These are phyloP conservation scores for Phytophthora pistaciae DNA, from an alignment of 352 stramenopile species.

Conservation along the genomic window DNA sequence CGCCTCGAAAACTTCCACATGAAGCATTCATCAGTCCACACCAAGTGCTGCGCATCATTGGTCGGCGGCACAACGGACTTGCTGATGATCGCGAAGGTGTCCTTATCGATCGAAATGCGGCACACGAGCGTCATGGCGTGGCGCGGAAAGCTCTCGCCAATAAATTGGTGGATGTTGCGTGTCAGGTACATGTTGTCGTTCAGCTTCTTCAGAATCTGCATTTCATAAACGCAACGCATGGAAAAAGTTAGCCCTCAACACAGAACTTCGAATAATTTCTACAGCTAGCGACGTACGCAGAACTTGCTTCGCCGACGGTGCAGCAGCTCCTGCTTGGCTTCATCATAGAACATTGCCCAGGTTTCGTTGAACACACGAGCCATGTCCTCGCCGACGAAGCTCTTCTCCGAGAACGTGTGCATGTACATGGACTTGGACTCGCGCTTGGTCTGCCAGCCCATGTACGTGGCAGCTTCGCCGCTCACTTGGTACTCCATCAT, in stretches of 20 bases:
- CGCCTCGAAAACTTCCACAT: conserved; percentile 85
- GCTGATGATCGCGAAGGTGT: conserved; percentile 86
- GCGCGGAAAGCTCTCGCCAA: conserved; percentile 86
- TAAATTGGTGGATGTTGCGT: conserved; percentile 90
- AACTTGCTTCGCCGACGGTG: conserved; percentile 85
- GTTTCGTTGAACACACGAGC: conserved; percentile 83
- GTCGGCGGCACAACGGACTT: conserved; percentile 83
- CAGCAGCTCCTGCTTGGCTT: conserved; percentile 74
- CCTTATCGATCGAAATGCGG: conserved; percentile 83
- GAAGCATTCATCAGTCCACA: conserved; percentile 90
- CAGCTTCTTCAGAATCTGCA: conserved; percentile 85
- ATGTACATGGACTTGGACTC: conserved; percentile 91
- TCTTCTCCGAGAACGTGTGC: conserved; percentile 80
- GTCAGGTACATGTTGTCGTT: conserved; percentile 89
- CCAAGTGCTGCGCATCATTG: conserved; percentile 85
- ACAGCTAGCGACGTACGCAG: conserved; percentile 61
- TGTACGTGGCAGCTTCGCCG: conserved; percentile 67
- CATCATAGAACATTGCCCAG: conserved; percentile 80
- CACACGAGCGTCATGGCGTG: conserved; percentile 87
- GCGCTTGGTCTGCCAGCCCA: conserved; percentile 83
- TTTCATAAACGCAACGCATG: background rate
- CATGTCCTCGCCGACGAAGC: conserved; percentile 76
- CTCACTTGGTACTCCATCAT: conserved; percentile 88
- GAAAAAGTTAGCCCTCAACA: background rate
- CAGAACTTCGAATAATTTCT: conserved; percentile 8